Conservation (phyloP, 371 early-diverging fungal species). For the Apophysomyces sp. region DNA sequence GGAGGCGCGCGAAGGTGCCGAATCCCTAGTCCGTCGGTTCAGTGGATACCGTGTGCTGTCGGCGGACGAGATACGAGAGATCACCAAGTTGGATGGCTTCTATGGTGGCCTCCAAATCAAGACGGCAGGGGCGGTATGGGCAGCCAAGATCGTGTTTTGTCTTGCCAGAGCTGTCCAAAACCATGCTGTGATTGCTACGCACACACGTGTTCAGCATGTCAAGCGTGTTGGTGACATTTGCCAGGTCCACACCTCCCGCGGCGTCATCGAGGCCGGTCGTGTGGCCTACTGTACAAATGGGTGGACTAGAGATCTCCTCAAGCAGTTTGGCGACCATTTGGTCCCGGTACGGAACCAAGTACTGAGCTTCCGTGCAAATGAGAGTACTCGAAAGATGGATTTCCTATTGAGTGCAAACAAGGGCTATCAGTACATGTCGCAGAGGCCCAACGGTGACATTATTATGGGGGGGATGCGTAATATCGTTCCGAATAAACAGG, state of each 20-base stretch:
- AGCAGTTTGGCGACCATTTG: constrained; percentile 12
- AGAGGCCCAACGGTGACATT: constrained; percentile 45
- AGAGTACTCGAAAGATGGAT: constrained; percentile 18
- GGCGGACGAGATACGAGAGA: constrained; percentile 16
- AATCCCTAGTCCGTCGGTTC: constrained; percentile 12
- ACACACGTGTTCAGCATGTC: constrained; percentile 15
- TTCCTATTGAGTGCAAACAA: constrained; percentile 36
- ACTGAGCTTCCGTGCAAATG: constrained; percentile 20
- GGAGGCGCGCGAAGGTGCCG: constrained; percentile 19
- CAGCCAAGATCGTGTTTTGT: constrained; percentile 43
- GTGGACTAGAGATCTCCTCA: constrained; percentile 35
- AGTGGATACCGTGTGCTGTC: constrained; percentile 5
- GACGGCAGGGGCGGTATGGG: constrained; percentile 37
- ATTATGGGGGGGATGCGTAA: constrained; percentile 54
- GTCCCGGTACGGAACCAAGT: constrained; percentile 57
- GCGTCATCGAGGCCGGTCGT: constrained; percentile 21
- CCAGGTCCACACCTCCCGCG: constrained; percentile 23
- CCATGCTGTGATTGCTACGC: constrained; percentile 15
- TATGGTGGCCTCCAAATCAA: constrained; percentile 33
- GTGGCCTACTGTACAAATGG: constrained; percentile 55
- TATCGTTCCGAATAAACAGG: constrained; percentile 31
- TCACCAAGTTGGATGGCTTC: constrained; percentile 28
- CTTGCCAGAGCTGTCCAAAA: constrained; percentile 26
- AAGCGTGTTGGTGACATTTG: background rate
- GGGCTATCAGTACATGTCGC: constrained; percentile 50